These are phyloP conservation scores for Chenopodium album DNA, from an alignment of 148 eudicot species.

Conservation along the genomic window DNA sequence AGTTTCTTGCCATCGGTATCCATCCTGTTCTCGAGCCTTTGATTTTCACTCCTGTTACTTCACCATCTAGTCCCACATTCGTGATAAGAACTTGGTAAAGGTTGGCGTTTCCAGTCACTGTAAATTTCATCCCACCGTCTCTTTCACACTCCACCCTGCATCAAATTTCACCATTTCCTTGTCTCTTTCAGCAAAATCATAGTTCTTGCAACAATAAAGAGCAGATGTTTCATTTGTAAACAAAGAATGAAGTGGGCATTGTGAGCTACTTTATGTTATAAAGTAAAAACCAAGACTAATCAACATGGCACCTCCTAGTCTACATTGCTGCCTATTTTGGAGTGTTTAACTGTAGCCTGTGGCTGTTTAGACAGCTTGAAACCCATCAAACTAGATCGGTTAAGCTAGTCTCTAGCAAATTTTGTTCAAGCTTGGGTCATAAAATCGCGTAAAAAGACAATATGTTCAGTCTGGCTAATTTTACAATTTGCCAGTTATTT, in stretches of 20 bases:
- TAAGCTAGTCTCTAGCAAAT: background rate
- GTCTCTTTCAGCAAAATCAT: background rate
- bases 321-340: background rate
- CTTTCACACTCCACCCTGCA: slow-evolving; percentile 64
- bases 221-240: background rate
- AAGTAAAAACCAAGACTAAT: too few relatives aligned
- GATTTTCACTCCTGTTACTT: slow-evolving; percentile 55
- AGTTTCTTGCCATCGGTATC: slow-evolving; percentile 76
- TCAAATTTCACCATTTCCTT: background rate
- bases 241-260: background rate
- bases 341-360: background rate
- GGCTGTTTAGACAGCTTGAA: background rate
- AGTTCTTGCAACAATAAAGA: background rate
- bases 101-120: slow-evolving; percentile 44
- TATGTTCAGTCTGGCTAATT: background rate
- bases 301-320: background rate
- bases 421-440: too few relatives aligned
- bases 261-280: background rate
- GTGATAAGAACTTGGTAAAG: slow-evolving; percentile 58
- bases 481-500: background rate
- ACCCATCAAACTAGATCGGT: background rate
- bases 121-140: slow-evolving; percentile 64
- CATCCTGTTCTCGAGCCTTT: slow-evolving; percentile 74
- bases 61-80: slow-evolving; percentile 67
- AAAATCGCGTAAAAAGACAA: background rate